Conservation (phyloP, 2,329 filamentous ascomycete species). For the Colletotrichum spinosum region DNA sequence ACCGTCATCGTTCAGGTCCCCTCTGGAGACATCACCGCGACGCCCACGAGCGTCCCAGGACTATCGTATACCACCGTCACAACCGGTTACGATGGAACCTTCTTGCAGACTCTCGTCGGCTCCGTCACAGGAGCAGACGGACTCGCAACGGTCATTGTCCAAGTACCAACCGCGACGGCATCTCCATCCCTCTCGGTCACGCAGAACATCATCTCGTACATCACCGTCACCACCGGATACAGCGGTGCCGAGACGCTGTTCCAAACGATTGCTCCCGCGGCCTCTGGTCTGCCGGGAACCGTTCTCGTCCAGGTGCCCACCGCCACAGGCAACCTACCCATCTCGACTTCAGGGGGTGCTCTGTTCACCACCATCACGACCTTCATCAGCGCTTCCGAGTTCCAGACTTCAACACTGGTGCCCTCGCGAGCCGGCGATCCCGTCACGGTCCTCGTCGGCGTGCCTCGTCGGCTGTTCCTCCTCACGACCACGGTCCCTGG, state of each 20-base stretch:
- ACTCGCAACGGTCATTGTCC: slow-evolving; percentile 22
- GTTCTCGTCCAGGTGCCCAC: slow-evolving; percentile 28
- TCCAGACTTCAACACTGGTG: slow-evolving; percentile 5
- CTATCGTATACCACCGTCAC: slow-evolving; percentile 27
- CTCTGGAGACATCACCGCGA: not conserved
- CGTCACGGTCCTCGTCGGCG: slow-evolving; percentile 16
- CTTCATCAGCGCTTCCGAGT: slow-evolving; percentile 2
- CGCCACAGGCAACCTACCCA: not conserved
- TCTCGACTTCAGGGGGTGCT: too few relatives aligned
- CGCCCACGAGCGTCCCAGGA: not conserved
- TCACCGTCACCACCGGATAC: slow-evolving; percentile 28
- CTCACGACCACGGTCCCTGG: slow-evolving; percentile 5
- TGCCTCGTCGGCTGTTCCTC: not conserved
- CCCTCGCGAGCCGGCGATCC: not conserved
- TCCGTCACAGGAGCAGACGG: slow-evolving; percentile 25
- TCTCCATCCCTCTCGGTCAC: slow-evolving; percentile 9
- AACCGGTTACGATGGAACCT: slow-evolving; percentile 17
- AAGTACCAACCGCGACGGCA: not conserved
- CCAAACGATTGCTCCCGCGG: slow-evolving; percentile 21
- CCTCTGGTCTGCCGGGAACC: slow-evolving; percentile 29
- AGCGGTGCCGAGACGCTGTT: slow-evolving; percentile 6
- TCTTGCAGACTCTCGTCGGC: slow-evolving; percentile 15
- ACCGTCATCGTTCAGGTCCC: slow-evolving; percentile 17
- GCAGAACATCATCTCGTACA: slow-evolving; percentile 24
- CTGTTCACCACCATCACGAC: slow-evolving; percentile 1